A percentile compares a stretch with the other conserved stretches of the same genome.
These are phyloP conservation scores for Fusarium penzigii DNA, from an alignment of 2,329 filamentous ascomycete genomes.

Conservation along the genomic window DNA sequence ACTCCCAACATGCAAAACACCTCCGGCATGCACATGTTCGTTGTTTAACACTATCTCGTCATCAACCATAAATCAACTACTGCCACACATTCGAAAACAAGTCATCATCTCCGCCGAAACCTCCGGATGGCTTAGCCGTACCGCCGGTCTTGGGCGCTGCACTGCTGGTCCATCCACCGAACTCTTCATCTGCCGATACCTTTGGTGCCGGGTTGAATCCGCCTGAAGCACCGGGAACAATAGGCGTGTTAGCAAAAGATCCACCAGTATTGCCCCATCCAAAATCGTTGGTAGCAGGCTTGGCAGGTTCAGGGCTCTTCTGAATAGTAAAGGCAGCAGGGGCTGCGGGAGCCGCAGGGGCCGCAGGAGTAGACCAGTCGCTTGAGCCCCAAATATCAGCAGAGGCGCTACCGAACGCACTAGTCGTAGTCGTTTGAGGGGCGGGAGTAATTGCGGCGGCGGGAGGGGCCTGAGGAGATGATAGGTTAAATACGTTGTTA, in stretches of 20 bases:
- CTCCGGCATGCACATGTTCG: conserved; percentile 31
- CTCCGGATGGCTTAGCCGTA: conserved; percentile 53
- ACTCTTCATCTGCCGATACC: conserved; percentile 88
- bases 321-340: conserved; percentile 48
- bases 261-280: conserved; percentile 53
- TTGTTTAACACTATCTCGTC: conserved; percentile 25
- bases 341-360: conserved; percentile 41
- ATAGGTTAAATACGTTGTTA: conserved; percentile 76
- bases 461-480: conserved; percentile 51
- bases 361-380: conserved; percentile 73
- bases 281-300: conserved; percentile 59
- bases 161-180: conserved; percentile 90
- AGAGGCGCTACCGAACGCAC: conserved; percentile 43
- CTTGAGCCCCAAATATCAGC: conserved; percentile 85
- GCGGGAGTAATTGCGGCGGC: conserved; percentile 44
- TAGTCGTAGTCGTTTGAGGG: conserved; percentile 31
- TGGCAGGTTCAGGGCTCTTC: conserved; percentile 59
- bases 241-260: conserved; percentile 59
- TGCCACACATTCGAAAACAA: conserved; percentile 96
- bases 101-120: conserved; percentile 74
- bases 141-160: conserved; percentile 44
- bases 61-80: conserved; percentile 40
- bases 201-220: conserved; percentile 67
- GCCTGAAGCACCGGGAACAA: conserved; percentile 62
- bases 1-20: conserved; percentile 37